Conservation (phyloP, 164 flowering plant species). For the Stephania yunnanensis region DNA sequence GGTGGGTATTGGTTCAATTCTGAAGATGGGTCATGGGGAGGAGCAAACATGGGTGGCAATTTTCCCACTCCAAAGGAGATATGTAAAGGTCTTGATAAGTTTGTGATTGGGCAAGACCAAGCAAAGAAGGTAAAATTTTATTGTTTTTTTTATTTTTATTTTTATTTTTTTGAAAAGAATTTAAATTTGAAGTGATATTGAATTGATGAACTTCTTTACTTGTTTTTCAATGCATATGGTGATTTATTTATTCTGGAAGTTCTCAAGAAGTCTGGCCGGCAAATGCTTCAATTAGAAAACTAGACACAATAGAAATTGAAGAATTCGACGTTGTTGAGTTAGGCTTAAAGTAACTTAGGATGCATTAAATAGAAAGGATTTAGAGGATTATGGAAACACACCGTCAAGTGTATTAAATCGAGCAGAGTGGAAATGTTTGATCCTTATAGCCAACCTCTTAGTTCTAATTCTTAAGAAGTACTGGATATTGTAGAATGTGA, state of each 20-base stretch:
- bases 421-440: too few species aligned
- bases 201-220: background rate
- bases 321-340: too few species aligned
- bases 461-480: too few species aligned
- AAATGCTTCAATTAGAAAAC: too few species aligned
- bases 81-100: constrained; percentile 81
- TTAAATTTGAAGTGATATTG: background rate
- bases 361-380: too few species aligned
- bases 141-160: background rate
- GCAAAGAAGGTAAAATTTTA: constrained; percentile 75
- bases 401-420: too few species aligned
- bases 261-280: background rate
- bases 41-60: constrained; percentile 60
- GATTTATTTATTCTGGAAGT: background rate
- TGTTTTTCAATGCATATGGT: background rate
- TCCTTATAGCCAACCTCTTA: too few species aligned
- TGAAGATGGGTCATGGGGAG: constrained; percentile 72
- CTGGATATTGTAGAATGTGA: too few species aligned
- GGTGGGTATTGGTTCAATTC: constrained; percentile 43
- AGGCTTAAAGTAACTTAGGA: too few species aligned
- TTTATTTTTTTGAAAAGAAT: background rate
- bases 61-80: constrained; percentile 95
- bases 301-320: too few species aligned
- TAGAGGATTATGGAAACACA: too few species aligned
- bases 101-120: constrained; percentile 87